Base-by-base conservation (phyloP, 805 yeast genomes). In the Candida dajiaensis region DNA sequence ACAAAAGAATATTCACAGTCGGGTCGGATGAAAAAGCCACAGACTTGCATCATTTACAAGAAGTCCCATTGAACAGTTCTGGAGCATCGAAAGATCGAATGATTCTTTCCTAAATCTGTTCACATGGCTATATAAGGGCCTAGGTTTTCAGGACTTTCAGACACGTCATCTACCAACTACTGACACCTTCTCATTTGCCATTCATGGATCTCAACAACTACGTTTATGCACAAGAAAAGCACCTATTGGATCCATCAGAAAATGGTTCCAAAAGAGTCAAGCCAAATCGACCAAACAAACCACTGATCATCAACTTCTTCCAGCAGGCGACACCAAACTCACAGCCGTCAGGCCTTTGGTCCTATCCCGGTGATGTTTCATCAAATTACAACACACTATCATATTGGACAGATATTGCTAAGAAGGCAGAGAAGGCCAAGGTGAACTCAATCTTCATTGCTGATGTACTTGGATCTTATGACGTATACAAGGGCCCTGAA, bases 391-490 rank as follows among this genome's bases (percentile, higher is more conserved):
- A 61, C 43, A 58, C 57, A 41, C 55, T 65, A 13, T 56, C 63
- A 20, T 69, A 67, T 50, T 69, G 74, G 74, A 60, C 60, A 15
- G 57, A 67, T 22, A 51, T 69, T 15, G 72, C 72, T 16, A 51
- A 66, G 42, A 46, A 61, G 38, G 57, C 68, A 23, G 74, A 70
- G 48, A 54, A 47, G 16, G 72, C 69, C 53, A 67, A 66, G 49
- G 54, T 70, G 52, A 66, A 67, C 49, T 64, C 66, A 3, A 46
- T 69, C 10, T 69, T 69, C 50, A 56, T 69, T 43, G 74, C 73
- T 15, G 74, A 69, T 58, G 69, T 64, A 11, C 50, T 68, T n/a
- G 72, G 71, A 2, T 63, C 66, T 1, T 69, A 67, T 43, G 73
- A 69, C 43, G 70, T 65, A n/a, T 70, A 67, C 49, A 64, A 68